These are phyloP conservation scores for Candida tallmaniae DNA, from an alignment of 805 yeast species.

Conservation along the genomic window DNA sequence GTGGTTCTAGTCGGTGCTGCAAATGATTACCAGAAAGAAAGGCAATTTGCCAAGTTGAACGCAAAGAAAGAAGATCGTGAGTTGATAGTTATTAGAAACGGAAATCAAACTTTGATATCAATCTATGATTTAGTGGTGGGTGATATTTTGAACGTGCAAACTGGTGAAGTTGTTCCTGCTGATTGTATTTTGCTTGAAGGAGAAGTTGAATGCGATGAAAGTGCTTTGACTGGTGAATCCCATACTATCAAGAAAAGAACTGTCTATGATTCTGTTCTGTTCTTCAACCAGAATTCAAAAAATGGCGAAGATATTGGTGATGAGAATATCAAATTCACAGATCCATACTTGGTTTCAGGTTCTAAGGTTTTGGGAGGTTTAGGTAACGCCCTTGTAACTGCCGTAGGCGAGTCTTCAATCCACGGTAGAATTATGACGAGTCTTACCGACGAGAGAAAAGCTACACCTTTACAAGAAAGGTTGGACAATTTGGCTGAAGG, in stretches of 20 bases:
- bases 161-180: slow-evolving; percentile 93
- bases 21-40: slow-evolving; percentile 95
- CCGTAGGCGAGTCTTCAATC: slow-evolving; percentile 85
- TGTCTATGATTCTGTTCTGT: slow-evolving; percentile 38
- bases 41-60: slow-evolving; percentile 84
- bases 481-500: slow-evolving; percentile 82
- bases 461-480: slow-evolving; percentile 85
- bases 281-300: slow-evolving; percentile 22
- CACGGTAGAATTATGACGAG: slow-evolving; percentile 90
- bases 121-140: slow-evolving; percentile 81
- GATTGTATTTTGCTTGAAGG: slow-evolving; percentile 77
- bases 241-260: slow-evolving; percentile 70
- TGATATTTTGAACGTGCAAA: slow-evolving; percentile 74
- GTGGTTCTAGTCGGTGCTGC: slow-evolving; percentile 92
- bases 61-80: slow-evolving; percentile 83
- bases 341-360: slow-evolving; percentile 88
- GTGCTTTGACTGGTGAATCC: slow-evolving; percentile 91
- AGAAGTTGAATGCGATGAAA: slow-evolving; percentile 83
- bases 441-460: slow-evolving; percentile 68
- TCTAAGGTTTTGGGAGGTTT: slow-evolving; percentile 83
- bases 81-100: slow-evolving; percentile 70
- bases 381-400: slow-evolving; percentile 81
- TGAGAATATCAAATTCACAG: slow-evolving; percentile 44
- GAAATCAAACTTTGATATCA: slow-evolving; percentile 61
- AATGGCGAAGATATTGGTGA: slow-evolving; percentile 38